Evolutionary conservation across 106 monocot species (phyloP).

Genomic region (Acorus calamus): DNA sequence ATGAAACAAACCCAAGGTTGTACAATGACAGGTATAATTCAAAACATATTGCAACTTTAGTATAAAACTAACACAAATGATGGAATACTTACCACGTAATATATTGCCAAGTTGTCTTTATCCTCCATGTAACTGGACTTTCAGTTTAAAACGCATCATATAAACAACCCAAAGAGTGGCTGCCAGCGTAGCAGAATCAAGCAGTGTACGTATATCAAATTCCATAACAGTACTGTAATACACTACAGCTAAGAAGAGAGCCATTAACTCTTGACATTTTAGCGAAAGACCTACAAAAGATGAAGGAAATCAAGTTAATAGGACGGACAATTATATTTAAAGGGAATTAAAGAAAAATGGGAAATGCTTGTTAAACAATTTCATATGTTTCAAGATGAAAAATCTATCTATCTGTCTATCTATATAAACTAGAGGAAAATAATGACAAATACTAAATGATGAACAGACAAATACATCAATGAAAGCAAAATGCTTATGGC

Average conservation of each 20-base stretch:
- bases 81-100: slow-evolving; percentile 51
- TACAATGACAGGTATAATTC: not conserved
- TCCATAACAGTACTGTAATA: slow-evolving; percentile 96
- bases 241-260: slow-evolving; percentile 76
- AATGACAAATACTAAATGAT: too few relatives aligned
- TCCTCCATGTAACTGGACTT: slow-evolving; percentile 81
- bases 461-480: too few relatives aligned
- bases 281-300: slow-evolving; percentile 69
- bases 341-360: not conserved
- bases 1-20: not conserved
- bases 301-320: not conserved
- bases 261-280: slow-evolving; percentile 78
- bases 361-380: not conserved
- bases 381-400: too few relatives aligned
- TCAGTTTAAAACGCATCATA: slow-evolving; percentile 84
- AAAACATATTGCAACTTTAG: not conserved
- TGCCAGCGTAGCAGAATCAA: slow-evolving; percentile 63
- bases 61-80: not conserved
- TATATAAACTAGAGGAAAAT: too few relatives aligned
- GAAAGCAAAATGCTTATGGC: too few relatives aligned
- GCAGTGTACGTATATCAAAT: slow-evolving; percentile 89
- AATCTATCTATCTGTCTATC: too few relatives aligned
- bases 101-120: slow-evolving; percentile 63
- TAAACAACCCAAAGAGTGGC: slow-evolving; percentile 90
- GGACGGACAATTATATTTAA: not conserved